Evolutionary conservation across 2,329 filamentous ascomycete genomes (phyloP), one percentile per base, ranked within the genome.

Genomic region (Fusarium pseudocircinatum): DNA sequence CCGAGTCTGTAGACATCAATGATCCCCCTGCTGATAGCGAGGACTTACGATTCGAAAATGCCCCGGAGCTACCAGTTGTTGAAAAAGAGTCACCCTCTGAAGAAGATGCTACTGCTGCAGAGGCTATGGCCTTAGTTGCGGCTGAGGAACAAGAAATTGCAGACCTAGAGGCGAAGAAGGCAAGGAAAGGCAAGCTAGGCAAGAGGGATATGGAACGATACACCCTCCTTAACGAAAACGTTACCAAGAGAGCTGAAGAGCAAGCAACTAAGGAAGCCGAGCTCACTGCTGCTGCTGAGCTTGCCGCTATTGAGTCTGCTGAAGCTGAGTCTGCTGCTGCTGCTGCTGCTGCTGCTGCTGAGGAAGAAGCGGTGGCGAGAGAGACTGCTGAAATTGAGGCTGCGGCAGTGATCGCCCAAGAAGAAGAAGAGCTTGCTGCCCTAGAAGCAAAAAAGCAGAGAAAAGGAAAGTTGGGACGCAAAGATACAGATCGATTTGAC

Each of bases 151-250:
- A 79, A 28, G 82, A 86, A 61, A 75, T 86, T 7, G 82, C 79
- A 30, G 76, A 79, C 5, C 78, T 87, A 7, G 84, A 84, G 46
- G 81, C 82, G 36, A 89, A 88, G 77, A 88, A 87, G 72, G 82
- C 82, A 13, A 87, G 85, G 74, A 89, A 86, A 78, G 80, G 81
- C 65, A 87, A 81, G 67, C 73, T 86, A 14, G 77, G 75, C 11
- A 87, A 83, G 74, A 85, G 82, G 66, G 85, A 86, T 39, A 79
- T 86, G 58, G 84, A 87, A 59, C 86, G 84, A 67, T 81, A 83
- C 32, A 80, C 83, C 24, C 69, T 72, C 7, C 77, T 86, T 10
- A 79, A 78, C 22, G 79, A 79, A 32, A 82, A 78, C 28, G 79
- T 80, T 46, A 77, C 76, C 13, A 75, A 77, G 63, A 79, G 83